Percentiles rank a stretch among this genome's conserved stretches.
Conservation (phyloP, 257 asterid genomes). For the Solanum ossicruentum region DNA sequence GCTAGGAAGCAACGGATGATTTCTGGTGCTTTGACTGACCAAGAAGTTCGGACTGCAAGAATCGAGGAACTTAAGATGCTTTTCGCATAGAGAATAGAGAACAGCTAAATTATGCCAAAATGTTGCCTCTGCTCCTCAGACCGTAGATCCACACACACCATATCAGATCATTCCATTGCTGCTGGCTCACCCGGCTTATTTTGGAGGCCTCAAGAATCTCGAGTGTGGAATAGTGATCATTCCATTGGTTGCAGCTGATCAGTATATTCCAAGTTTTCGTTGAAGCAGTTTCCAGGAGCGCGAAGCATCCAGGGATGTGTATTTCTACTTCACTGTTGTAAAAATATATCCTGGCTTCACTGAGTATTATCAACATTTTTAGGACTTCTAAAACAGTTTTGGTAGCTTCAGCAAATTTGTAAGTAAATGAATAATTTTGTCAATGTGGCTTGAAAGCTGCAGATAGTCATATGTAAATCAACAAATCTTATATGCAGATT, state of each 20-base stretch:
- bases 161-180: neutral
- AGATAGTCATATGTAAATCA: neutral
- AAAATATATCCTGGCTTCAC: neutral
- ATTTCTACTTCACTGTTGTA: neutral
- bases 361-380: neutral
- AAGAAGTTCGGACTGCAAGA: constrained; percentile 91
- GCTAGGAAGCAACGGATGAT: constrained; percentile 89
- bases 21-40: constrained; percentile 91
- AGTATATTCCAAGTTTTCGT: neutral
- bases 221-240: neutral
- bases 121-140: neutral
- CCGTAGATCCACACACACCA: neutral
- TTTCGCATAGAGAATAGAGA: constrained; percentile 38
- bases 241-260: neutral
- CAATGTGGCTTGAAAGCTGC: neutral
- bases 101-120: neutral
- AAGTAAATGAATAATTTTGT: neutral
- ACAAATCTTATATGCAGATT: neutral
- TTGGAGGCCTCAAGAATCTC: neutral
- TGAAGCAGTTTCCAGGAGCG: neutral
- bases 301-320: neutral
- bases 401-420: neutral
- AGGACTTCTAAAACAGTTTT: neutral
- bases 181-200: neutral
- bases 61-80: constrained; percentile 92